Conservation (phyloP, 2,329 filamentous ascomycete genomes). For the Conoideocrella luteorostrata region DNA sequence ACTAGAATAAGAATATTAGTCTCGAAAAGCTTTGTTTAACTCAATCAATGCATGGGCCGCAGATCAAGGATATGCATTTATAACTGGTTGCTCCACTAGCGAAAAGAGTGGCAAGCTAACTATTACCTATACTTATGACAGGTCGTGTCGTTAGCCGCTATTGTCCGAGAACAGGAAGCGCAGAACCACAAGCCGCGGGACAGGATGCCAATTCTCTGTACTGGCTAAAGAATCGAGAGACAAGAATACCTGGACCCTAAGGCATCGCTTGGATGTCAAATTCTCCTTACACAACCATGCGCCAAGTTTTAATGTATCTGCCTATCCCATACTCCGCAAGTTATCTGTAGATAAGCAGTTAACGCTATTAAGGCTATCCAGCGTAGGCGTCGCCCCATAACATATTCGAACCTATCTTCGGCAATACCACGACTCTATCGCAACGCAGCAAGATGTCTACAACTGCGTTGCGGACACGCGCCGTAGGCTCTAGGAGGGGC, state of each 20-base stretch:
- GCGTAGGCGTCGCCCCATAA: not conserved
- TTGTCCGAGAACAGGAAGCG: slow-evolving; percentile 1
- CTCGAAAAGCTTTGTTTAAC: not conserved
- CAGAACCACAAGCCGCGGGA: slow-evolving; percentile 7
- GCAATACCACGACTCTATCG: not conserved
- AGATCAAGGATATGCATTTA: not conserved
- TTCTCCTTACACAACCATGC: not conserved
- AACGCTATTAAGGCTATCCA: not conserved
- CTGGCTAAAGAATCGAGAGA: slow-evolving; percentile 9
- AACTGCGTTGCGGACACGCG: not conserved
- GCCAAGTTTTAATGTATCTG: not conserved
- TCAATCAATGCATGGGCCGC: not conserved
- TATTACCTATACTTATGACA: not conserved
- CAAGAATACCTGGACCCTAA: not conserved
- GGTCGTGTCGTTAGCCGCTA: not conserved
- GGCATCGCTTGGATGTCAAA: not conserved
- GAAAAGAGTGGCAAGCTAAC: not conserved
- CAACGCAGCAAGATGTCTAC: not conserved
- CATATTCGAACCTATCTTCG: not conserved
- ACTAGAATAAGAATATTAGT: not conserved
- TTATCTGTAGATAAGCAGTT: not conserved
- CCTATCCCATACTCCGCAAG: not conserved
- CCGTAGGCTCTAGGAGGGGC: not conserved
- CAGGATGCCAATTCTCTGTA: slow-evolving; percentile 11
- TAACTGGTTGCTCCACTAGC: not conserved